Evolutionary conservation across 768 basidiomycete species (phyloP).

Genomic region (Podaxis pistillaris): DNA sequence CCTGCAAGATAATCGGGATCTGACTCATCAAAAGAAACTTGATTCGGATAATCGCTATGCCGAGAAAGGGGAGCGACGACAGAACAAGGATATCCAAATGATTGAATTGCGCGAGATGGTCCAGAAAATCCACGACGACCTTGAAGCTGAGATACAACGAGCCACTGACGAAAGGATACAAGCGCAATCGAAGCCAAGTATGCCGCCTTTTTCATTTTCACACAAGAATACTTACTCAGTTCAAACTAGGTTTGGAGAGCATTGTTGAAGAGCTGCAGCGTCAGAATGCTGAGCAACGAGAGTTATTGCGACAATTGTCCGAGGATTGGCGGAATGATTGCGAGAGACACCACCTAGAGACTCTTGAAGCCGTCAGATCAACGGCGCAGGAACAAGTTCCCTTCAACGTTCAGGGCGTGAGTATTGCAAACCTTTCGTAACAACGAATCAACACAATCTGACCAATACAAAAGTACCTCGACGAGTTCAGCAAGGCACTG

Average conservation of each 20-base stretch:
- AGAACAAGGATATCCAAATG: slow-evolving; percentile 56
- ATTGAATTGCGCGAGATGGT: slow-evolving; percentile 63
- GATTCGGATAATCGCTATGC: slow-evolving; percentile 60
- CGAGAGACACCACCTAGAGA: slow-evolving; percentile 62
- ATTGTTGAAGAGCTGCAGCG: slow-evolving; percentile 56
- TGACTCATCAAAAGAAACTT: slow-evolving; percentile 57
- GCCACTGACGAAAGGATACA: slow-evolving; percentile 53
- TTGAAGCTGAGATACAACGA: slow-evolving; percentile 47
- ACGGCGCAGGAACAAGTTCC: slow-evolving; percentile 77
- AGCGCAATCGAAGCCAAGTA: slow-evolving; percentile 57
- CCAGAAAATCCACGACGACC: slow-evolving; percentile 52
- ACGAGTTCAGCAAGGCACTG: slow-evolving; percentile 84
- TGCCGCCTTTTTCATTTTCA: slow-evolving; percentile 20
- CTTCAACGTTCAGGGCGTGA: slow-evolving; percentile 81
- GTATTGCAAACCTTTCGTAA: slow-evolving; percentile 22
- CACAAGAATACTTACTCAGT: slow-evolving; percentile 16
- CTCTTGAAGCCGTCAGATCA: slow-evolving; percentile 61
- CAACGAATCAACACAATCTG: not conserved
- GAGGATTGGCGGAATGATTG: slow-evolving; percentile 71
- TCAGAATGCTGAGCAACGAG: slow-evolving; percentile 61
- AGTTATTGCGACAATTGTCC: slow-evolving; percentile 51
- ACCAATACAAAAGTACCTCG: slow-evolving; percentile 58
- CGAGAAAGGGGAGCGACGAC: slow-evolving; percentile 57
- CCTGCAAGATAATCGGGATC: slow-evolving; percentile 64
- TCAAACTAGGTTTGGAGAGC: slow-evolving; percentile 49